phyloP scores from a whole-genome alignment of 768 basidiomycete genomes.

The Boletellus emodensis region DNA sequence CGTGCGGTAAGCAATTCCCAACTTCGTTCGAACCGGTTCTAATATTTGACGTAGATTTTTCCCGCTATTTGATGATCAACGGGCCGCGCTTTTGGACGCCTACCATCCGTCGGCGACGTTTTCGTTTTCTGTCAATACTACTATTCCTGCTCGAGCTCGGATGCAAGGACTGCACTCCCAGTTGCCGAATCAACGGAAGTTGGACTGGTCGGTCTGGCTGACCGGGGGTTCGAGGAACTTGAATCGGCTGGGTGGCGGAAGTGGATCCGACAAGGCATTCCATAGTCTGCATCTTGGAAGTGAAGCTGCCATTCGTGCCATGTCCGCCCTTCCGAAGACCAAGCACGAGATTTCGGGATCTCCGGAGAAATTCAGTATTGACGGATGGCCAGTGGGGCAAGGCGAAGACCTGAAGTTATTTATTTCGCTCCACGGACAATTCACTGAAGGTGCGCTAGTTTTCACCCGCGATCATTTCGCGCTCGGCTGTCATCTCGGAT shows the following conservation, averaged over 20 bases:
- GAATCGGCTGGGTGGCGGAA: slow-evolving; percentile 56
- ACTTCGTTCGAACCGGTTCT: neutral
- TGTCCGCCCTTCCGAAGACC: slow-evolving; percentile 67
- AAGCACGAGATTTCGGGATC: slow-evolving; percentile 78
- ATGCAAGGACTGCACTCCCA: slow-evolving; percentile 63
- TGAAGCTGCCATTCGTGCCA: slow-evolving; percentile 56
- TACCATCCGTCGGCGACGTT: slow-evolving; percentile 90
- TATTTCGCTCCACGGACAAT: slow-evolving; percentile 84
- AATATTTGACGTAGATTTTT: slow-evolving; percentile 59
- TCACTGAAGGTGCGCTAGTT: slow-evolving; percentile 73
- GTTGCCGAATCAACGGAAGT: slow-evolving; percentile 78
- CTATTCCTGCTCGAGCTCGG: slow-evolving; percentile 74
- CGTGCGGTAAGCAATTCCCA: slow-evolving; percentile 50
- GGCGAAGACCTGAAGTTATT: slow-evolving; percentile 56
- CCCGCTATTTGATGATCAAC: slow-evolving; percentile 74
- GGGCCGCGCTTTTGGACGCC: slow-evolving; percentile 59
- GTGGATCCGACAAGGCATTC: slow-evolving; percentile 57
- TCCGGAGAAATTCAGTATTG: slow-evolving; percentile 80
- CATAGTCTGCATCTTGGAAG: slow-evolving; percentile 69
- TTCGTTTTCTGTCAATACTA: slow-evolving; percentile 82
- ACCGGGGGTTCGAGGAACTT: slow-evolving; percentile 70
- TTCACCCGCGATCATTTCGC: slow-evolving; percentile 9
- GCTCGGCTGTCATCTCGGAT: slow-evolving; percentile 6
- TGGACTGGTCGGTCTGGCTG: slow-evolving; percentile 77
- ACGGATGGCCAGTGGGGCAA: slow-evolving; percentile 73